Evolutionary conservation across 2,329 filamentous ascomycete genomes (phyloP).

Genomic region (Coleophoma crateriformis): DNA sequence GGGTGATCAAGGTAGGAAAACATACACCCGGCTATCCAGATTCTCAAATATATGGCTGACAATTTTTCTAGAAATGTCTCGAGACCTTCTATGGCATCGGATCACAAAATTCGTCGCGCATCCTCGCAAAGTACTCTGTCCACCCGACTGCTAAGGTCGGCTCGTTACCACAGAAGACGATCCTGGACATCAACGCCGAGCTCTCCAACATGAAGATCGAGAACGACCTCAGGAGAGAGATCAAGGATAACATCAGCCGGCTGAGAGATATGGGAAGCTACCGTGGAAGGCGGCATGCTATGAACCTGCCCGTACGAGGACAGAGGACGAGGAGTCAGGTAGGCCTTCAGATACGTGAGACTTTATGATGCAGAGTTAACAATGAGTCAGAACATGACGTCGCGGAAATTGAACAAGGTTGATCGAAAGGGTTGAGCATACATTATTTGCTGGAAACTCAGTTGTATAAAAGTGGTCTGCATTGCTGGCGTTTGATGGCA

Average conservation of each 20-base stretch:
- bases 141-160: slow-evolving; percentile 78
- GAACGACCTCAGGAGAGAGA: slow-evolving; percentile 71
- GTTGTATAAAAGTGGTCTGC: slow-evolving; percentile 2
- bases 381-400: slow-evolving; percentile 44
- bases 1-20: slow-evolving; percentile 70
- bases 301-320: slow-evolving; percentile 85
- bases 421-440: slow-evolving; percentile 36
- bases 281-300: slow-evolving; percentile 83
- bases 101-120: slow-evolving; percentile 58
- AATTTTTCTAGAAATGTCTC: slow-evolving; percentile 55
- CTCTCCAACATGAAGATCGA: slow-evolving; percentile 91
- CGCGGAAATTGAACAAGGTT: slow-evolving; percentile 56
- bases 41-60: neutral
- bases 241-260: slow-evolving; percentile 80
- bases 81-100: slow-evolving; percentile 85
- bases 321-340: slow-evolving; percentile 81
- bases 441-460: neutral
- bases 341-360: slow-evolving; percentile 2
- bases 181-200: slow-evolving; percentile 78
- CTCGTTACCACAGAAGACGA: slow-evolving; percentile 66
- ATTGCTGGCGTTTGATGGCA: slow-evolving; percentile 1
- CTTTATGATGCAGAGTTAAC: slow-evolving; percentile 6
- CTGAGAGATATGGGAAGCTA: slow-evolving; percentile 89
- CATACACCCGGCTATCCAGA: neutral
- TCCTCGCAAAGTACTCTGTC: slow-evolving; percentile 87